Evolutionary conservation across 495 filamentous ascomycete species (phyloP), one percentile per base, ranked within the genome.

Genomic region (Penicillium soppii): DNA sequence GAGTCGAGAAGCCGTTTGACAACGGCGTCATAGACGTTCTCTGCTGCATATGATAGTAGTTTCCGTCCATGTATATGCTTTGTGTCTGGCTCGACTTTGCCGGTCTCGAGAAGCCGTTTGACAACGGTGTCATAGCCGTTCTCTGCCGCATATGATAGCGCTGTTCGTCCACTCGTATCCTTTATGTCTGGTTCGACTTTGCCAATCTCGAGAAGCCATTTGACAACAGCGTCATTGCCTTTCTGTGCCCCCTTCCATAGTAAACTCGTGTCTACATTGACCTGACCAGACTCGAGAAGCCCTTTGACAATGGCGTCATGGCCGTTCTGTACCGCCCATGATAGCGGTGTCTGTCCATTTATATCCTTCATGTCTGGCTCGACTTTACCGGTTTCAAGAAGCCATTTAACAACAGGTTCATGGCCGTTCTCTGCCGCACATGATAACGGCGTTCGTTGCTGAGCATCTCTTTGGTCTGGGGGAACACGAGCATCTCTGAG

Each of bases 61-160:
- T 15, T 38, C 20, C 36, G 16, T 2, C 36, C 15, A 17, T 27
- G 43, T 20, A 53, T 50, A 56, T 76, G 69, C 7, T 32, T 55
- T 1, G 48, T 43, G 32, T 72, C 50, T 13, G 70, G 39, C 20
- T 69, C 47, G 12, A 67, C 61, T 23, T 49, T 59, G 10, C 51
- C 52, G 22, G 56, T 58, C 15, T 47, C 50, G 7, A 68, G 30
- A 22, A 70, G 58, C 40, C 67, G 21, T 27, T 51, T 55, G 4
- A 61, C 79, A 30, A 76, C 51, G 7, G 53, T 63, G 33, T 58
- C 52, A 35, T 74, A 56, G 2, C 68, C 73, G 21, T 58, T 57
- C 36, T 52, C 44, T 10, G 68, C 71, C 3, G 72, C 75, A 52
- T 53, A 36, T 6, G 5, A 17, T 16, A 36, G 15, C 16, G 33